Base-by-base conservation (phyloP, 1,284 basidiomycete species). In the Malassezia cuniculi region DNA sequence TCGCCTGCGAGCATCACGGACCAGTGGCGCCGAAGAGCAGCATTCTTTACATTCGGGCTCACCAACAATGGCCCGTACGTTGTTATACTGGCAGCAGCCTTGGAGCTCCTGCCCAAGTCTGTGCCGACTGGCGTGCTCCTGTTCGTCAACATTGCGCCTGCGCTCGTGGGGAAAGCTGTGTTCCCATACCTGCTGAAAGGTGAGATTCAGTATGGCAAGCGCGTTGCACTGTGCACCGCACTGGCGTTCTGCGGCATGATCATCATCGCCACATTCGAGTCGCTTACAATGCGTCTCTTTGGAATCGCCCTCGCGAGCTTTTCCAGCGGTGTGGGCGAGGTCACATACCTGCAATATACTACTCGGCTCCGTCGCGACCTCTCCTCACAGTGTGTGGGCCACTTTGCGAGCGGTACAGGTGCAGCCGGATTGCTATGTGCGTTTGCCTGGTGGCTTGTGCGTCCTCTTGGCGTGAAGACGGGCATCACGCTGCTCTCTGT, bases 371-470 rank as follows among this genome's bases (percentile, higher is more conserved):
- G 50, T 9, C 34, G 34, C 15, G 31, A 43, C 10, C 27, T 38
- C 17, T 35, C 34, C 19, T 36, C 45, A 12, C 57, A 48, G 31
- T 54, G 28, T 25, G 55, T 42, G 33, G 60, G 43, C n/a, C 49
- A 68, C 66, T 71, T 71, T 41, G 56, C 69, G 1, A 63, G 81
- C 6, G 90, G 90, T 0, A 97, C 90, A 0, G 90, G 90, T 1
- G 85, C 82, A 2, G 90, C 90, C 0, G 90, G 90, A 0, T 75
- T 95, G 4, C 80, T 82, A 0, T 93, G 90, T 5, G 87, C 90
- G 0, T 80, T 81, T 27, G 67, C 93, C 5, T 97, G 90, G 90
- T 95, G 90, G 90, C 73, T 86, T 50, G 71, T 95, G 1, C 74
- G 93, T 24, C 77, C 78, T 0, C 69, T 93, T 1, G 90, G 90